Evolutionary conservation across 192 early-diverging fungal species (phyloP).

Genomic region (Pilobolus umbonatus): DNA sequence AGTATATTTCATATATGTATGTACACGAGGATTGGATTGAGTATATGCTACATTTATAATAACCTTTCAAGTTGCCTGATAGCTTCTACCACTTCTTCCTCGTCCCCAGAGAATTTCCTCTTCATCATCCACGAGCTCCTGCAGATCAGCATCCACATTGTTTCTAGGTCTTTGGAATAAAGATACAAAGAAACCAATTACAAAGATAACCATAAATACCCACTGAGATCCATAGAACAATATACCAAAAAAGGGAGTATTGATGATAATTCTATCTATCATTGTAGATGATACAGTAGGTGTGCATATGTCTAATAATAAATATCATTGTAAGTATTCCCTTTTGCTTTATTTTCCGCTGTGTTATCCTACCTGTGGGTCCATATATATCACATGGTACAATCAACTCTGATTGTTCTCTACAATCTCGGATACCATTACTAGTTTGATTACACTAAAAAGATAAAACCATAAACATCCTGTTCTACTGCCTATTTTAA

Average conservation of each 20-base stretch:
- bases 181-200: conserved; percentile 32
- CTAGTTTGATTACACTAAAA: conserved; percentile 51
- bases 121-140: conserved; percentile 11
- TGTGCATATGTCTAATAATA: conserved; percentile 44
- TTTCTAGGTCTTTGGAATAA: neutral
- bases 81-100: neutral
- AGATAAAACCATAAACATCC: neutral
- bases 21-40: neutral
- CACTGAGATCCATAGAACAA: conserved; percentile 52
- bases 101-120: neutral
- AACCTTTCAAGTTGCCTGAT: neutral
- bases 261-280: conserved; percentile 40
- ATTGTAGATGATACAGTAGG: conserved; percentile 50
- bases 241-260: conserved; percentile 50
- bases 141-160: neutral
- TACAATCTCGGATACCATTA: conserved; percentile 37
- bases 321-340: neutral
- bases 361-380: conserved; percentile 34
- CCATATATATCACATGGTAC: conserved; percentile 52
- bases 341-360: neutral
- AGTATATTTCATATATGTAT: neutral
- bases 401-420: conserved; percentile 43
- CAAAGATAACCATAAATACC: conserved; percentile 43
- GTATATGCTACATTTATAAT: neutral
- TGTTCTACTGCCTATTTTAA: neutral